These are phyloP conservation scores for Penicillium palitans DNA, from an alignment of 2,329 filamentous ascomycete genomes.

Conservation along the genomic window DNA sequence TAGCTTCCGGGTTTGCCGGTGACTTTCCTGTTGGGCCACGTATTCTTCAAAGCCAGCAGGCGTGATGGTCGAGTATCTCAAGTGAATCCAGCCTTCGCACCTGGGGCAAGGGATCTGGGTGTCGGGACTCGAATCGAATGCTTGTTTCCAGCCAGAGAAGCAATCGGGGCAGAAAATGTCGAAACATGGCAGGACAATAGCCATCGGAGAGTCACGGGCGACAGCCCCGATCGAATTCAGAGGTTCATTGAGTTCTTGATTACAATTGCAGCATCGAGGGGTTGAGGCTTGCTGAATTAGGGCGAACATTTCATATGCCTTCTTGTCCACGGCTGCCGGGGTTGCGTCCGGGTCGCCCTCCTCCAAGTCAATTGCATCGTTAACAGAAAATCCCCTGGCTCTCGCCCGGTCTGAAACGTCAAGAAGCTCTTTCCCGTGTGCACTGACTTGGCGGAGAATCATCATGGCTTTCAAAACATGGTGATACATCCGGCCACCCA, in stretches of 20 bases:
- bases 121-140: slow-evolving; percentile 49
- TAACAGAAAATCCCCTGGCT: slow-evolving; percentile 76
- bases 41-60: slow-evolving; percentile 55
- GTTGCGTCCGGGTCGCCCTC: slow-evolving; percentile 64
- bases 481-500: slow-evolving; percentile 86
- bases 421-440: slow-evolving; percentile 88
- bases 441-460: slow-evolving; percentile 84
- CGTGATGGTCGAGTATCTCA: slow-evolving; percentile 68
- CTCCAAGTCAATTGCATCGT: slow-evolving; percentile 85
- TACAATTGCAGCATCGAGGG: slow-evolving; percentile 72
- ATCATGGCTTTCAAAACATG: slow-evolving; percentile 91
- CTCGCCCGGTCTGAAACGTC: slow-evolving; percentile 78
- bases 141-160: slow-evolving; percentile 60
- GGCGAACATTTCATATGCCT: slow-evolving; percentile 82
- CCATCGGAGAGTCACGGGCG: slow-evolving; percentile 56
- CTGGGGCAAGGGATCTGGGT: slow-evolving; percentile 62
- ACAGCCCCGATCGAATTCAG: slow-evolving; percentile 57
- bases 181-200: slow-evolving; percentile 79
- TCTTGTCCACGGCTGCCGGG: slow-evolving; percentile 61
- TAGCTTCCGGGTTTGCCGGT: slow-evolving; percentile 53
- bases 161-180: slow-evolving; percentile 81
- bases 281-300: slow-evolving; percentile 79
- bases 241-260: slow-evolving; percentile 58
- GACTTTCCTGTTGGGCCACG: slow-evolving; percentile 56
- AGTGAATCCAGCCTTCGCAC: slow-evolving; percentile 65